Evolutionary conservation across 1,284 basidiomycete species (phyloP), one percentile per base, ranked within the genome.

Genomic region (Vanrija pseudolonga): DNA sequence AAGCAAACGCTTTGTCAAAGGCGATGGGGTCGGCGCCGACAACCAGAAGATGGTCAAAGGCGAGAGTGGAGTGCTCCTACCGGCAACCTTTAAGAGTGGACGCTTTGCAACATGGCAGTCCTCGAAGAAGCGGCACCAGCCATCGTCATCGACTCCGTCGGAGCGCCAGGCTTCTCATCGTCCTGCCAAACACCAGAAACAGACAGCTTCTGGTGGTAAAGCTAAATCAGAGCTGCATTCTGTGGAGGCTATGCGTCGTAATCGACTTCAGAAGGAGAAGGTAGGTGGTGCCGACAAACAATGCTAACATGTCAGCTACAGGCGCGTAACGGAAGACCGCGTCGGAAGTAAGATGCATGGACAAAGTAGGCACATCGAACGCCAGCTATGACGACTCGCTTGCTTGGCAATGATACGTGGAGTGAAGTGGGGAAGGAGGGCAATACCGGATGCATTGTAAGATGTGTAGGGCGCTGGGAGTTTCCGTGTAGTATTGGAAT

Each of bases 41-140:
- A 98, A 98, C 73, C 82, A 95, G 66, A 98, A 97, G 76, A 81
- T 98, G 64, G 89, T 99, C 63, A 86, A 84, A 61, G 93, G 92
- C 2, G 96, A 99, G 75, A 92, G 87, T 61, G 96, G 96, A 1
- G 85, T 86, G 15, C 85, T 89, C 46, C 80, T 99, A n/a, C 96
- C 96, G 2, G 93, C 93, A 0, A 86, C 86, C 7, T 99, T 93
- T 78, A 87, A 90, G 53, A 90, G 87, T 60, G 96, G 96, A 4
- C 84, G 90, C 4, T 99, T 90, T 72, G 90, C 96, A 51, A 91
- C 95, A 69, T 99, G 96, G 96, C 90, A 89, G 28, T 32, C 32
- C 9, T 32, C 32, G 6, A 22, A 18, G 40, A 41, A 41, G 40
- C 11, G 22, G 8, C 40, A 41, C 11, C 22, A 18, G 18, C 40